These are phyloP conservation scores for Daldinia sp. DNA, from an alignment of 2,329 filamentous ascomycete genomes.

Conservation along the genomic window DNA sequence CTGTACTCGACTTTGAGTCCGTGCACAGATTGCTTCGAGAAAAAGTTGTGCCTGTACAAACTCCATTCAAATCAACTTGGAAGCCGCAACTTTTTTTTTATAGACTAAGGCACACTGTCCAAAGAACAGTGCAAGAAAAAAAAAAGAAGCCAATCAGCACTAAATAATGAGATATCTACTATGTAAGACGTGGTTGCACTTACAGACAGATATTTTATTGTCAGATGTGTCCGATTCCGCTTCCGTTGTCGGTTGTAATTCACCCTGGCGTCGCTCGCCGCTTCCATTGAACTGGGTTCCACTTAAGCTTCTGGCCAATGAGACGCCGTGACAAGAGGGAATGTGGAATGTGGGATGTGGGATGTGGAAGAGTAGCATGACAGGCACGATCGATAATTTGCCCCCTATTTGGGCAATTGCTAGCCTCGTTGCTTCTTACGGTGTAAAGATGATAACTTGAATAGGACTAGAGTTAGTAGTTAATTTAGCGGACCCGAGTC, in stretches of 20 bases:
- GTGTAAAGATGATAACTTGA: not conserved
- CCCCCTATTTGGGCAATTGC: not conserved
- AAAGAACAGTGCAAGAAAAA: not conserved
- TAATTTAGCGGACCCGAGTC: not conserved
- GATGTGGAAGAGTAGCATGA: constrained; percentile 11
- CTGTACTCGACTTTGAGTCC: not conserved
- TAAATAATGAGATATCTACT: not conserved
- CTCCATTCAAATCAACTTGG: too few relatives aligned
- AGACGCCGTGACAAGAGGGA: not conserved
- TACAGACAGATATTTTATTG: not conserved
- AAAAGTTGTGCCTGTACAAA: not conserved
- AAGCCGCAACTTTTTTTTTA: not conserved
- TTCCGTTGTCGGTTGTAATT: not conserved
- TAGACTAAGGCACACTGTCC: not conserved
- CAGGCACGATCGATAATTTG: not conserved
- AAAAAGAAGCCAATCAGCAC: not conserved
- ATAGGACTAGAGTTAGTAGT: not conserved
- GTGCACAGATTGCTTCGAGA: not conserved
- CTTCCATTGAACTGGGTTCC: not conserved
- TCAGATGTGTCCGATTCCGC: constrained; percentile 8
- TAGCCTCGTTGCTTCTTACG: not conserved
- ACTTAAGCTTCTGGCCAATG: constrained; percentile 10
- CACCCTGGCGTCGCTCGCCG: not conserved
- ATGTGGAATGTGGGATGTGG: constrained; percentile 16
- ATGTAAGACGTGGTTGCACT: not conserved